phyloP scores from a whole-genome alignment of 2,329 filamentous ascomycete species.

The Claviceps purpurea region DNA sequence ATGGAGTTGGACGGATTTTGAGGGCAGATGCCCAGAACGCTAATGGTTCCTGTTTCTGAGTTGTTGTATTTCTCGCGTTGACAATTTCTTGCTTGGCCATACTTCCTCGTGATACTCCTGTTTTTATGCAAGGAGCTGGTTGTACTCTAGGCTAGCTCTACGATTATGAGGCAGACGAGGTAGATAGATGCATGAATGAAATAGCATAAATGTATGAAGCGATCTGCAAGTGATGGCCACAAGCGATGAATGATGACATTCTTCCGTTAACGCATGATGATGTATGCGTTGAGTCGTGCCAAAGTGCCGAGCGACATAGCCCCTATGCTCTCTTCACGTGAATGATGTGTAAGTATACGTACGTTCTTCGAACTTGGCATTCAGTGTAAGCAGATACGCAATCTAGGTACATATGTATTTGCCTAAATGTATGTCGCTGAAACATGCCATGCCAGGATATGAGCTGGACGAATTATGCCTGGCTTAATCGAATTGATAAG shows the following conservation, averaged over 20 bases:
- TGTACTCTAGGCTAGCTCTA: conserved; percentile 28
- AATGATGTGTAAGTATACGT: too few species aligned
- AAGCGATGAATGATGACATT: neutral
- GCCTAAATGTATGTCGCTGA: too few species aligned
- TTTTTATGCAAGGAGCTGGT: conserved; percentile 11
- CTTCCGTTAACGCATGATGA: too few species aligned
- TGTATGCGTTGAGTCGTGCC: too few species aligned
- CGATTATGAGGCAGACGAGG: conserved; percentile 28
- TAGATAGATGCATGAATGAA: conserved; percentile 25
- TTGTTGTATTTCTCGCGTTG: conserved; percentile 12
- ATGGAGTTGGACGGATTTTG: conserved; percentile 28
- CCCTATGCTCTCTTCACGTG: too few species aligned
- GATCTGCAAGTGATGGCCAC: neutral
- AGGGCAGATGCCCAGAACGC: conserved; percentile 18
- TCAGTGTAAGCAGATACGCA: too few species aligned
- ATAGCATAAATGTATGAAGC: conserved; percentile 13
- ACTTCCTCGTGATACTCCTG: conserved; percentile 16
- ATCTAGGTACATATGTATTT: too few species aligned
- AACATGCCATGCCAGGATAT: too few species aligned
- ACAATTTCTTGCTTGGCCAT: conserved; percentile 18
- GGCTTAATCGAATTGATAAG: too few species aligned
- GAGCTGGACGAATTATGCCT: too few species aligned
- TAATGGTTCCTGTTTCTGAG: conserved; percentile 14
- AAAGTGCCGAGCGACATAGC: neutral
- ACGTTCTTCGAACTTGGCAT: too few species aligned